Evolutionary conservation across 164 flowering plant genomes (phyloP).

Genomic region (Berberis vulgaris): DNA sequence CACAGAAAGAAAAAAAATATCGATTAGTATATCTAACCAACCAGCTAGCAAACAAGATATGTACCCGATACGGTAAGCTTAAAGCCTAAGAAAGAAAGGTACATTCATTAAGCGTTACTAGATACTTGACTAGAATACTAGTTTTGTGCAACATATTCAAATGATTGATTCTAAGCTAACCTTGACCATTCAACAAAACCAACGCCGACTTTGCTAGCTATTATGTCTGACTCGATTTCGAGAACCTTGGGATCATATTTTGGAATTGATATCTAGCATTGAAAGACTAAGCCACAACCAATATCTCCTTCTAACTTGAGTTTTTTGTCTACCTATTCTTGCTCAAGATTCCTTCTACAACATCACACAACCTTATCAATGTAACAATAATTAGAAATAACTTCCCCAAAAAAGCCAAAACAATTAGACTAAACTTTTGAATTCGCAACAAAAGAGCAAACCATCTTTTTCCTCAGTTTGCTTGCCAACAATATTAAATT

Average conservation of each 20-base stretch:
- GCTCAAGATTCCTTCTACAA: slow-evolving; percentile 52
- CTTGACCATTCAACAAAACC: slow-evolving; percentile 94
- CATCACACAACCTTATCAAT: not conserved
- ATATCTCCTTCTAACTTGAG: slow-evolving; percentile 70
- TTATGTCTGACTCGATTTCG: slow-evolving; percentile 50
- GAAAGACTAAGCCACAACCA: slow-evolving; percentile 72
- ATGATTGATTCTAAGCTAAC: slow-evolving; percentile 21
- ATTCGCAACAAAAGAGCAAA: not conserved
- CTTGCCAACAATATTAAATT: not conserved
- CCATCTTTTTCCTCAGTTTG: too few relatives aligned
- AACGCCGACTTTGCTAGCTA: slow-evolving; percentile 72
- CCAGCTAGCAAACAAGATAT: too few relatives aligned
- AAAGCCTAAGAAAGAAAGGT: too few relatives aligned
- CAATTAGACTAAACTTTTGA: not conserved
- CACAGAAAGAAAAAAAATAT: not conserved
- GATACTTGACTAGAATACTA: too few relatives aligned
- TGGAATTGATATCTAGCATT: slow-evolving; percentile 34
- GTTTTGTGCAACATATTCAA: not conserved
- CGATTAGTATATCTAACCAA: not conserved
- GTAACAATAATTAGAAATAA: slow-evolving; percentile 6
- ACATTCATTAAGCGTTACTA: too few relatives aligned
- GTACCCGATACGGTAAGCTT: too few relatives aligned
- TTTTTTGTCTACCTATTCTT: slow-evolving; percentile 59
- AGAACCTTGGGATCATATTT: slow-evolving; percentile 16
- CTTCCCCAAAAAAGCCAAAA: slow-evolving; percentile 1